A percentile compares a stretch with the other conserved stretches of the same genome.
These are phyloP conservation scores for Botrytis sinoallii DNA, from an alignment of 2,329 filamentous ascomycete genomes.

Conservation along the genomic window DNA sequence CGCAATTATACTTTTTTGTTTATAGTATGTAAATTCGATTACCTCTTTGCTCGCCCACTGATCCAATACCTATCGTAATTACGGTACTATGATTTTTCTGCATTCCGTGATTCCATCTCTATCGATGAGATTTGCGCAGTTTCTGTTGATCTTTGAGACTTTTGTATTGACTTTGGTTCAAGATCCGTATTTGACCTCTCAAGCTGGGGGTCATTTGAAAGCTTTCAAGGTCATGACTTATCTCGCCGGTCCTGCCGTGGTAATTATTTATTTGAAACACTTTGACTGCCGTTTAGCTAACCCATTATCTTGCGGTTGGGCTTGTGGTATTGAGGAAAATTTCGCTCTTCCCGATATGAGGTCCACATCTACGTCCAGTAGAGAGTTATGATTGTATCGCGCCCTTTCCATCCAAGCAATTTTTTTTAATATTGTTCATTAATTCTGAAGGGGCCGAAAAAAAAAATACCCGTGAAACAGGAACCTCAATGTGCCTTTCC, in stretches of 20 bases:
- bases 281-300: not conserved
- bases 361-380: not conserved
- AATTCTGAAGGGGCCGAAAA: not conserved
- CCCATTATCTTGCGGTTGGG: no score
- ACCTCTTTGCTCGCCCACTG: not conserved
- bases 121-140: not conserved
- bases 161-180: not conserved
- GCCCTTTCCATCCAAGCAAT: not conserved
- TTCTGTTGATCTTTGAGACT: not conserved
- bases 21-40: not conserved
- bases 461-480: not conserved
- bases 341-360: not conserved
- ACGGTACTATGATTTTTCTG: not conserved
- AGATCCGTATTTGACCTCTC: not conserved
- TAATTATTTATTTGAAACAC: not conserved
- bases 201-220: not conserved
- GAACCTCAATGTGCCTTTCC: not conserved
- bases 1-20: not conserved
- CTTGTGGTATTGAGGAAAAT: not conserved
- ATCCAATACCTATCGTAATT: not conserved
- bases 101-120: not conserved
- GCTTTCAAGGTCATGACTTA: not conserved
- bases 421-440: not conserved
- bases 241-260: not conserved
- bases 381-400: no score